Evolutionary conservation across 345 rosid species (phyloP), one percentile per base, ranked within the genome.

Genomic region (Gossypium anomalum): DNA sequence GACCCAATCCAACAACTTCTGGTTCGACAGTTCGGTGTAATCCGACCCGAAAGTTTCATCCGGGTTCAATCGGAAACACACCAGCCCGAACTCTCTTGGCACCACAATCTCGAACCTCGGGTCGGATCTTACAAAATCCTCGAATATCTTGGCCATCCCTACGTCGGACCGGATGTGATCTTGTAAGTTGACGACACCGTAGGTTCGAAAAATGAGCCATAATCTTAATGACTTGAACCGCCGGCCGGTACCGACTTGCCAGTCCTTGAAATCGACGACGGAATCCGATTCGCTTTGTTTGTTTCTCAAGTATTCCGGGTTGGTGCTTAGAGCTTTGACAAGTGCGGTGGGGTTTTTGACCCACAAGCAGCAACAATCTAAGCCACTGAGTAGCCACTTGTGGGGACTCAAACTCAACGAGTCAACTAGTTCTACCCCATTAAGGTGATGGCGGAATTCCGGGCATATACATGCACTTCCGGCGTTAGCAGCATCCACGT

Each of bases 391-490:
- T 8, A 56, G 60, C 60, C 60, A 56, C 60, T 56, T 56, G 64
- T 83, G 88, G 1, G 88, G 78, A 22, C 80, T 83, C 14, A 85
- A 49, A 51, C 87, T 83, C 19, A 83, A 45, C 1, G 90, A 87
- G 71, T 87, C 82, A 17, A 80, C 86, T 57, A 65, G 76, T 43
- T 85, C 88, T 7, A 85, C 63, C 22, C 88, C 86, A n/a, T 82
- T 62, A 16, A 85, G 45, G 81, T 58, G 62, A 58, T 58, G 29
- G 29, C 34, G 5, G 15, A 58, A 58, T 34, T 58, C 62, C 16
- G 62, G 62, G 34, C 62, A 58, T 22, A 58, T 58, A 58, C 62
- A 58, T 20, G 62, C 62, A 22, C 62, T 58, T 2, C 62, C 60
- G 13, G 60, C 60, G 11, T 55, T 19, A 2, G 59, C 59, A 8